A percentile compares a stretch with the other conserved stretches of the same genome.
Conservation (phyloP, 495 filamentous ascomycete species). For the Bombardia bombarda region DNA sequence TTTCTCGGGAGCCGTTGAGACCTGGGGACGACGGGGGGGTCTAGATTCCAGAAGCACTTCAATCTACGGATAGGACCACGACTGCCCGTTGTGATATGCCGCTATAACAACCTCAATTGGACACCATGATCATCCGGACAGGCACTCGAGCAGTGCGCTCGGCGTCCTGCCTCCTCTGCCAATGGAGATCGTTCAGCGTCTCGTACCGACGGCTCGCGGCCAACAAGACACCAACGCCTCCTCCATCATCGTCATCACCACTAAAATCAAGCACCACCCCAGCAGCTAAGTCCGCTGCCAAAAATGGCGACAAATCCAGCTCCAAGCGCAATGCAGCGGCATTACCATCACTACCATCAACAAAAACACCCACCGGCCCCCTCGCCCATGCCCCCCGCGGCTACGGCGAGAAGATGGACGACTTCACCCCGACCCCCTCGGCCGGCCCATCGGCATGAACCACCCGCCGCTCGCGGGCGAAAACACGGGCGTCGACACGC, state of each 20-base stretch:
- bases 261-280: background rate
- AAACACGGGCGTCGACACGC: slow-evolving; percentile 68
- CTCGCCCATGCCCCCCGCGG: slow-evolving; percentile 42
- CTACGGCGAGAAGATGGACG: slow-evolving; percentile 47
- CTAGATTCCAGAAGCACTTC: too few relatives aligned
- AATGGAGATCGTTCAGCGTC: slow-evolving; percentile 39
- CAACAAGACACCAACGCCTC: slow-evolving; percentile 19
- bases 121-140: slow-evolving; percentile 19
- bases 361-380: slow-evolving; percentile 14
- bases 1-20: slow-evolving; percentile 15
- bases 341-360: background rate
- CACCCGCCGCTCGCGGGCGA: slow-evolving; percentile 65
- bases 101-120: background rate
- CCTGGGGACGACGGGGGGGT: too few relatives aligned
- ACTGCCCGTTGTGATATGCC: too few relatives aligned
- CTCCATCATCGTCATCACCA: slow-evolving; percentile 5
- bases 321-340: background rate
- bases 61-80: too few relatives aligned
- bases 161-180: slow-evolving; percentile 40
- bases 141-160: slow-evolving; percentile 8
- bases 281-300: background rate
- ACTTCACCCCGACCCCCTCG: slow-evolving; percentile 62
- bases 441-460: slow-evolving; percentile 72
- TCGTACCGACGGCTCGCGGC: slow-evolving; percentile 30
- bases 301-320: background rate